Conservation (phyloP, 306 rosid species). For the Hippophae rhamnoides region DNA sequence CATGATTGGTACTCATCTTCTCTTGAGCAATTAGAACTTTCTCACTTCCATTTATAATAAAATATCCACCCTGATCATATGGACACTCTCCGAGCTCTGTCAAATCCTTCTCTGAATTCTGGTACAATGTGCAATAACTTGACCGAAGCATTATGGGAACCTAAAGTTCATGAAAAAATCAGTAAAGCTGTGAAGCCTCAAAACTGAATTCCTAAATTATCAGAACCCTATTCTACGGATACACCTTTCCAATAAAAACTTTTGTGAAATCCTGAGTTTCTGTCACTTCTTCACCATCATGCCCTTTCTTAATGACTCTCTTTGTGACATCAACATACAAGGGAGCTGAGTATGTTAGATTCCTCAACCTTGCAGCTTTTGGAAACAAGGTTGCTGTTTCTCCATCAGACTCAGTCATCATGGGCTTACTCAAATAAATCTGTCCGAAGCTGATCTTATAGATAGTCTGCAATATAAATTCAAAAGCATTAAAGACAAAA, state of each 20-base stretch:
- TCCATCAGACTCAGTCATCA: constrained; percentile 98
- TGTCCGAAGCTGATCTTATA: constrained; percentile 82
- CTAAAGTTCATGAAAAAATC: constrained; percentile 23
- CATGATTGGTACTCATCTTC: constrained; percentile 94
- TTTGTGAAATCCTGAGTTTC: constrained; percentile 94
- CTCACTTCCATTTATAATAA: constrained; percentile 80
- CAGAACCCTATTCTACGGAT: neutral
- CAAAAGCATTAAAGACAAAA: constrained; percentile 10
- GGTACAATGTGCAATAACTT: constrained; percentile 83
- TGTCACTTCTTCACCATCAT: constrained; percentile 83
- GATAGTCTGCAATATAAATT: constrained; percentile 45
- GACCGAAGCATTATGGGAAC: constrained; percentile 98
- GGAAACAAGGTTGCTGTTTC: constrained; percentile 95
- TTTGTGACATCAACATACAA: constrained; percentile 87
- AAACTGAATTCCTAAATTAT: neutral
- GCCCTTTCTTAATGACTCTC: constrained; percentile 88
- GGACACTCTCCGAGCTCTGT: constrained; percentile 94
- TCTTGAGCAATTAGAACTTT: constrained; percentile 92
- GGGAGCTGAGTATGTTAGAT: constrained; percentile 91
- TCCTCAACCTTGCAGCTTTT: constrained; percentile 92
- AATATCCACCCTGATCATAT: constrained; percentile 89
- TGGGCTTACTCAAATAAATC: constrained; percentile 93
- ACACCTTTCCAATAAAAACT: constrained; percentile 91
- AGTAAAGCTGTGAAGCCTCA: neutral
- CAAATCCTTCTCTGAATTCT: constrained; percentile 93